Evolutionary conservation across 148 eudicot genomes (phyloP), one percentile per base, ranked within the genome.

Genomic region (Cornus suecica): DNA sequence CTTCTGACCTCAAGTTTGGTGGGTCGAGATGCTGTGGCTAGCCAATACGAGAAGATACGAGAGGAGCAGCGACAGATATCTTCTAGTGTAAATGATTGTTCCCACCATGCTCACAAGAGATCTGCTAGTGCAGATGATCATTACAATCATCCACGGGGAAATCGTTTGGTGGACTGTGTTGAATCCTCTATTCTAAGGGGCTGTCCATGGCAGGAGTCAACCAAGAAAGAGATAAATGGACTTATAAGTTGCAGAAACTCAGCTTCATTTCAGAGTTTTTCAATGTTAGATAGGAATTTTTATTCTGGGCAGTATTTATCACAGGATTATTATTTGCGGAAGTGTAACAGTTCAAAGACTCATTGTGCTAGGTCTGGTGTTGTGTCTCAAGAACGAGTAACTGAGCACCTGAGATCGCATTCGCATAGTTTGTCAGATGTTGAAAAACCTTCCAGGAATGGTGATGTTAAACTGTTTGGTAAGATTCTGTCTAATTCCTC

Each of bases 381-480:
- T 29, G 72, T 77, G 28, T 42, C 76, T 61, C 70, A 79, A 74
- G 81, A 85, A 37, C 78, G 63, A 20, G 24, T 32, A 29, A 45
- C 54, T 4, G 81, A 73, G 65, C 69, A 76, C 64, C 31, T 31
- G 25, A 69, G 76, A 37, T 66, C 73, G 76, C 74, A 70, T 60
- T 69, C 83, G 65, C 62, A 80, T 30, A 56, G 81, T 74, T 79
- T 86, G 23, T 82, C 90, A 26, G 84, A 82, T 78, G 24, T 73
- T 8, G 92, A 86, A 63, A 88, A 84, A 77, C 86, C 89, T 66
- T 70, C 78, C 26, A 74, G 86, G 65, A 91, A 82, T 11, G 54
- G 54, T 48, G 54, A 48, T 66, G 97, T 93, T 68, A 93, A 93
- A 69, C 82, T 95, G 66, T 95, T 95, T 73, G 99, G 99, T 73